Conservation (phyloP, 305 asterid species). For the Ilex paraguariensis region DNA sequence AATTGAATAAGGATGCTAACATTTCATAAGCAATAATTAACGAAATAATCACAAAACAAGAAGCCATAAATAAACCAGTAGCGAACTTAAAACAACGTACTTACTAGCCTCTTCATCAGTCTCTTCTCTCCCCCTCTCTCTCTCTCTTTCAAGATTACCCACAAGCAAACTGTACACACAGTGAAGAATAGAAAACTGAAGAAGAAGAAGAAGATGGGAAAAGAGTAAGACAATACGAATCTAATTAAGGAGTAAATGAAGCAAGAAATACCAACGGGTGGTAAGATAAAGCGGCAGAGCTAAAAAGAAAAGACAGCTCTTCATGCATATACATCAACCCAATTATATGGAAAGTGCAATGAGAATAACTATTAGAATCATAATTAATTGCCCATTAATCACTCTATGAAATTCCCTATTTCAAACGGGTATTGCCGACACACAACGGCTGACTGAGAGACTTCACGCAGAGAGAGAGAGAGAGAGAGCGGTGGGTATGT, state of each 20-base stretch:
- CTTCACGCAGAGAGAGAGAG: background rate
- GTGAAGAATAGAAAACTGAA: constrained; percentile 27
- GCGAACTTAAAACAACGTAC: constrained; percentile 54
- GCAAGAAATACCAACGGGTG: constrained; percentile 20
- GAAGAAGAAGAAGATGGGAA: constrained; percentile 17
- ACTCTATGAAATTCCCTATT: background rate
- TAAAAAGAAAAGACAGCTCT: constrained; percentile 28
- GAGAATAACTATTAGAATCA: background rate
- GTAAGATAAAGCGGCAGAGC: constrained; percentile 41
- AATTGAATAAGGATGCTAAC: background rate
- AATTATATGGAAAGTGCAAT: background rate
- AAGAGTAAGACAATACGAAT: constrained; percentile 12
- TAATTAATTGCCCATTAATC: background rate
- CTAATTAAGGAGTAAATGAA: constrained; percentile 26
- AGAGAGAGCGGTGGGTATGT: too few relatives aligned
- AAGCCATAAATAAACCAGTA: constrained; percentile 11
- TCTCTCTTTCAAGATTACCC: constrained; percentile 38
- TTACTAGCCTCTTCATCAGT: constrained; percentile 94
- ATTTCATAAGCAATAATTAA: background rate
- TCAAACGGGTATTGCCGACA: constrained; percentile 3
- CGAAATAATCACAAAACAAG: constrained; percentile 10
- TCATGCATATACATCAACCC: constrained; percentile 7
- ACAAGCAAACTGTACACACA: constrained; percentile 19
- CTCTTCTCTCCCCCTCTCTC: constrained; percentile 27
- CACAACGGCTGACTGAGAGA: background rate